Conservation (phyloP, 345 rosid species). For the Bruguiera parviflora region DNA sequence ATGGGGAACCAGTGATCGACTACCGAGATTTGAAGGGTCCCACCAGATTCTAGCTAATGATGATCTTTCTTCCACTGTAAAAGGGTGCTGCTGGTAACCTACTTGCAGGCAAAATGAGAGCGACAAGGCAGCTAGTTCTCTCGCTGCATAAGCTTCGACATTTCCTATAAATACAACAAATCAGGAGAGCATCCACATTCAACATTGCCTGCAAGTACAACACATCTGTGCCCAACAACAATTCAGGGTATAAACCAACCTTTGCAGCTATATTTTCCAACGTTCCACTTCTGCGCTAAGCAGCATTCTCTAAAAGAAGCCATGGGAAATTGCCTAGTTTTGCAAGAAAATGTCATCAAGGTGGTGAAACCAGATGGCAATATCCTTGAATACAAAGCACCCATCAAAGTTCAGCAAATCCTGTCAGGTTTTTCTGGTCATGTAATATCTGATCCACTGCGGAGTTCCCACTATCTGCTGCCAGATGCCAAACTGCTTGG, state of each 20-base stretch:
- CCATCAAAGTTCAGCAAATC: conserved; percentile 51
- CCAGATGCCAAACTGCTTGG: conserved; percentile 52
- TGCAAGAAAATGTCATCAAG: conserved; percentile 49
- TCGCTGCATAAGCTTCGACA: conserved; percentile 10
- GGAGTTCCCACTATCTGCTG: conserved; percentile 37
- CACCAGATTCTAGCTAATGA: conserved; percentile 25
- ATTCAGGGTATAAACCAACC: conserved; percentile 13
- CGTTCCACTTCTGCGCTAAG: not conserved
- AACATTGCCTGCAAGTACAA: conserved; percentile 32
- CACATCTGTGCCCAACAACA: conserved; percentile 15
- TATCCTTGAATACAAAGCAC: conserved; percentile 61
- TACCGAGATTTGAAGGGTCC: not conserved
- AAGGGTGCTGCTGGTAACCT: conserved; percentile 30
- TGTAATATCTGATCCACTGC: conserved; percentile 45
- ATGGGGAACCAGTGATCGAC: conserved; percentile 17
- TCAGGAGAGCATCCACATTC: conserved; percentile 27
- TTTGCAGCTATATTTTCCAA: too few relatives aligned
- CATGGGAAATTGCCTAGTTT: conserved; percentile 87
- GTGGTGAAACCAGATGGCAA: conserved; percentile 71
- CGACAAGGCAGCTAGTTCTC: conserved; percentile 4
- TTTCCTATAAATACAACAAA: conserved; percentile 8
- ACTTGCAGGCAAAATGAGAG: conserved; percentile 19
- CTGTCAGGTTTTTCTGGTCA: conserved; percentile 67
- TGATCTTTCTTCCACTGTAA: conserved; percentile 15
- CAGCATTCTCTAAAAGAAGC: conserved; percentile 5